Evolutionary conservation across 768 basidiomycete species (phyloP).

Genomic region (Naganishia onofrii): DNA sequence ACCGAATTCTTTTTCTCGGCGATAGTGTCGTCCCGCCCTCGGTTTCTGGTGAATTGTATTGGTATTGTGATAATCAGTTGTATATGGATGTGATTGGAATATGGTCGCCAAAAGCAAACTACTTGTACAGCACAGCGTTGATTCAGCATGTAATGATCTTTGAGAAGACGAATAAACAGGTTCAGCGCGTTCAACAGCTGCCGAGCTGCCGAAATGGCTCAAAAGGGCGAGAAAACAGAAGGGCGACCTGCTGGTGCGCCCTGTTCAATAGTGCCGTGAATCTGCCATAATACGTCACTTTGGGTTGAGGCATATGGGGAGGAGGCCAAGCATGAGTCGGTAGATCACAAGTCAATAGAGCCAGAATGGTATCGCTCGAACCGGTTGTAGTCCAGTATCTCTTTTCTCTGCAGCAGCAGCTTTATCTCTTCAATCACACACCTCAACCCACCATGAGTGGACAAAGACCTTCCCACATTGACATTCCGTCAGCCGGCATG

Average conservation of each 20-base stretch:
- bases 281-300: background rate
- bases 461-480: conserved; percentile 28
- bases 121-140: too few relatives aligned
- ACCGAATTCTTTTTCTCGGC: too few relatives aligned
- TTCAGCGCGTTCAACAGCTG: too few relatives aligned
- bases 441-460: background rate
- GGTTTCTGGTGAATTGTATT: background rate
- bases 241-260: background rate
- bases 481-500: conserved; percentile 21
- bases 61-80: background rate
- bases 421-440: background rate
- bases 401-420: background rate
- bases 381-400: too few relatives aligned
- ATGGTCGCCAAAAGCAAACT: background rate
- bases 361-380: too few relatives aligned
- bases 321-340: too few relatives aligned
- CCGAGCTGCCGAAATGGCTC: too few relatives aligned
- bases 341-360: too few relatives aligned
- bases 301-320: too few relatives aligned
- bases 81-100: background rate
- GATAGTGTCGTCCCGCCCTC: background rate
- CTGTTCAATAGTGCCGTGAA: background rate
- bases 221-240: too few relatives aligned
- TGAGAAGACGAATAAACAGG: too few relatives aligned
- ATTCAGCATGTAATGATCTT: too few relatives aligned